Base-by-base conservation (phyloP, 2,329 filamentous ascomycete species). In the Emericellopsis cladophorae region DNA sequence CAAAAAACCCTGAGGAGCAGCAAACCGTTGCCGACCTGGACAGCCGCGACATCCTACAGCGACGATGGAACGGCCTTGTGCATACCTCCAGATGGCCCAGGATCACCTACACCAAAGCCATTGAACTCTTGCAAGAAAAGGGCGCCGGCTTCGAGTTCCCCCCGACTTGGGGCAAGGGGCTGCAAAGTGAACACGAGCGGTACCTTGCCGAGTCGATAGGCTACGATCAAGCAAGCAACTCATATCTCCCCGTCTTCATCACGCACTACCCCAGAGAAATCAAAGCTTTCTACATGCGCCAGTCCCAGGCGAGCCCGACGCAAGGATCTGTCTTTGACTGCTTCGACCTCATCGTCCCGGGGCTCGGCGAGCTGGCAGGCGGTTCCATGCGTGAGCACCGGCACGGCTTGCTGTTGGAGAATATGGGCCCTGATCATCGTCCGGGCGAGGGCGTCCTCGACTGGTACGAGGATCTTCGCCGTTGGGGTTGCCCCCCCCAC, bases 121-220 rank as follows among this genome's bases (percentile, higher is more conserved):
- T 96, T 45, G 60, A 77, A 34, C 58, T 76, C 24, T 72, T 98
- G 15, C 64, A 79, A 52, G 58, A 72, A 23, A 74, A 81, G 14
- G 65, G 72, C 36, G 56, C 66, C 26, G 58, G 68, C 7, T 95
- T 96, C 52, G 67, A 76, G 39, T 75, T 82, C 55, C 62, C 67
- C 37, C 85, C 87, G 4, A 64, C 65, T 3, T 92, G 87, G 79
- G 75, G 79, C 29, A 65, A 68, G 23, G 84, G 84, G 16, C 70
- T 98, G 24, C 85, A 92, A 52, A 82, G 89, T 2, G 90, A 96
- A 58, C 92, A 98, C 62, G 92, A 98, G 63, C 86, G 79, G 55
- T 95, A 80, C 57, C 72, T 98, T 41, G 88, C 92, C 37, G 69
- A 76, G 40, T 66, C 66, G 22, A 54, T 90, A 36, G 79, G 79